Percentiles rank a stretch among this genome's conserved stretches.
These are phyloP conservation scores for Saccharomyces jurei DNA, from an alignment of 805 yeast genomes.

Conservation along the genomic window DNA sequence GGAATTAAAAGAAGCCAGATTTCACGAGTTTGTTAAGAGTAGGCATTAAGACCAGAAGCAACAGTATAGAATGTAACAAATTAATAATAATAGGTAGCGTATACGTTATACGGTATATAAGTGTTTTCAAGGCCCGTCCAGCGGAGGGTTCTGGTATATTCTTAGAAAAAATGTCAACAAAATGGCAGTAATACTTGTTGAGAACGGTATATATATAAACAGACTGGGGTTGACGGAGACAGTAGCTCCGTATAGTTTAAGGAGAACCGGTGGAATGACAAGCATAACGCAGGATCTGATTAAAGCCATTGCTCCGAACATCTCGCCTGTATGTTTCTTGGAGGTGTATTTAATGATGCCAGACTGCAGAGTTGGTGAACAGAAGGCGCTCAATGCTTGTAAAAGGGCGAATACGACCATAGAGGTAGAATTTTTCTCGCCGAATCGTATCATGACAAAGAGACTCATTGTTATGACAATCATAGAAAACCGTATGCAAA, in stretches of 20 bases:
- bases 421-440: conserved; percentile 12
- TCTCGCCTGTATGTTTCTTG: conserved; percentile 55
- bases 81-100: not conserved
- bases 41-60: not conserved
- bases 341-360: conserved; percentile 54
- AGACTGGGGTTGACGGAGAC: conserved; percentile 33
- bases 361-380: conserved; percentile 52
- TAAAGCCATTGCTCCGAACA: conserved; percentile 62
- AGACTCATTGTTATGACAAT: conserved; percentile 34
- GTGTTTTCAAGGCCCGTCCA: not conserved
- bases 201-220: conserved; percentile 29
- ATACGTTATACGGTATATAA: not conserved
- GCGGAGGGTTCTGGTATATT: not conserved
- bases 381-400: conserved; percentile 41
- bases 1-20: not conserved
- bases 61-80: not conserved
- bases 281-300: conserved; percentile 44
- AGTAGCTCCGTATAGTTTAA: conserved; percentile 42
- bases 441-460: conserved; percentile 21
- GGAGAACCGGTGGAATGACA: conserved; percentile 40
- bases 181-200: conserved; percentile 10
- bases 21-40: not conserved
- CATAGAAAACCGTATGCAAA: conserved; percentile 30
- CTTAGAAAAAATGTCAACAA: conserved; percentile 15
- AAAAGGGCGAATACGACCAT: conserved; percentile 30